Conservation (phyloP, 108 stramenopile genomes). For the Skeletonema potamos region DNA sequence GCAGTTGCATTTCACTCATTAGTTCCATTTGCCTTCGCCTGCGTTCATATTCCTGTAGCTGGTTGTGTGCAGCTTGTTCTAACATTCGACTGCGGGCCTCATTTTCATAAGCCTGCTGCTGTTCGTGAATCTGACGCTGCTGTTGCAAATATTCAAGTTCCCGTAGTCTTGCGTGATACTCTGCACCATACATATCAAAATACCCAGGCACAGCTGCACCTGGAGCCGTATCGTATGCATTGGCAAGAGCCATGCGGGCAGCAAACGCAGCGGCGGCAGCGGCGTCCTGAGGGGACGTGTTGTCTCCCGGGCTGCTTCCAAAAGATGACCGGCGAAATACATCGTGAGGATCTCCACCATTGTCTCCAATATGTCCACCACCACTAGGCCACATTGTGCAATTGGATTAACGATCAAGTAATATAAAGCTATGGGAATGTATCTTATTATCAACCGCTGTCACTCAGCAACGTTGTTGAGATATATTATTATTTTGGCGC, state of each 20-base stretch:
- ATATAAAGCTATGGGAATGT: too few species aligned
- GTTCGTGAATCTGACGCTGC: constrained; percentile 36
- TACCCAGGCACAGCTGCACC: constrained; percentile 8
- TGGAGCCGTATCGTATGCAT: constrained; percentile 15
- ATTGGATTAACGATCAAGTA: too few species aligned
- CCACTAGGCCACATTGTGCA: not conserved
- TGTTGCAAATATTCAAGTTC: constrained; percentile 36
- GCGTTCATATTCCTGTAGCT: constrained; percentile 36
- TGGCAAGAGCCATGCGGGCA: constrained; percentile 38
- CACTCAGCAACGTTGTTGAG: too few species aligned
- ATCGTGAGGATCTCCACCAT: not conserved
- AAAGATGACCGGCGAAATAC: not conserved
- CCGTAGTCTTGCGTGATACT: constrained; percentile 16
- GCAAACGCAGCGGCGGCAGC: constrained; percentile 36
- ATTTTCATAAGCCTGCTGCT: constrained; percentile 19
- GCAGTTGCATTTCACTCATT: constrained; percentile 39
- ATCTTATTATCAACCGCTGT: too few species aligned
- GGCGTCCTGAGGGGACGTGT: constrained; percentile 19
- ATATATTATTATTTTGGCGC: too few species aligned
- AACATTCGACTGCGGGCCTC: constrained; percentile 31
- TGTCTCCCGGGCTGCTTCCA: not conserved
- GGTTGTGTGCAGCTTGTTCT: constrained; percentile 35
- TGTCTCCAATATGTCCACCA: not conserved
- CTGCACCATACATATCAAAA: constrained; percentile 17
- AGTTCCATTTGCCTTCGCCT: constrained; percentile 31